Percentiles rank a stretch among this genome's conserved stretches.
phyloP scores from a whole-genome alignment of 352 stramenopile species.

The Pythium angustatum region DNA sequence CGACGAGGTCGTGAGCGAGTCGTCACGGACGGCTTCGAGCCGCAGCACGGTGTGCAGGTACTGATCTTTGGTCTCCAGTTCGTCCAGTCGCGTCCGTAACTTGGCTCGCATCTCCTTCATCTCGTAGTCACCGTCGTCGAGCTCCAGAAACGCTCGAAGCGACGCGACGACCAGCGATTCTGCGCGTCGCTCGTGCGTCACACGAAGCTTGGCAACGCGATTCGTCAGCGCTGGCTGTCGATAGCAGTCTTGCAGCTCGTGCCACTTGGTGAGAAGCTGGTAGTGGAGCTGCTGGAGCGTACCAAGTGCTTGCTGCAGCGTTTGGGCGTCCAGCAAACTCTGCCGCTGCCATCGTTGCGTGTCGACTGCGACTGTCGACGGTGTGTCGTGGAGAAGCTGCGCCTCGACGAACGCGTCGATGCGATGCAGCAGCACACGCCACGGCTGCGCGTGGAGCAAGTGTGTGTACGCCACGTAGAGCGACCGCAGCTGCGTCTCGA shows the following conservation, averaged over 20 bases:
- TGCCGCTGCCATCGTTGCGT: conserved; percentile 19
- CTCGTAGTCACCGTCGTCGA: conserved; percentile 17
- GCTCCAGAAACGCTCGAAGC: conserved; percentile 46
- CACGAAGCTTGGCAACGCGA: conserved; percentile 14
- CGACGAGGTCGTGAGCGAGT: too few species aligned
- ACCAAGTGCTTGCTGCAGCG: conserved; percentile 42
- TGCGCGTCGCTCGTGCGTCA: conserved; percentile 29
- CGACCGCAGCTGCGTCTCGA: conserved; percentile 61
- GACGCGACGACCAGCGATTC: conserved; percentile 37
- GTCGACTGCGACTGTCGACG: background rate
- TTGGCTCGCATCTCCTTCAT: conserved; percentile 7
- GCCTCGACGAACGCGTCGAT: conserved; percentile 45
- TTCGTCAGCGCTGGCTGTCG: conserved; percentile 11
- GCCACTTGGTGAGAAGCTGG: conserved; percentile 50
- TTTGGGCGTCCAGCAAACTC: conserved; percentile 38
- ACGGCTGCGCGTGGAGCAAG: conserved; percentile 53
- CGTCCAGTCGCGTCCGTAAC: conserved; percentile 34
- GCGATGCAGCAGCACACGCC: conserved; percentile 45
- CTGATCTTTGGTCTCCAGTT: conserved; percentile 39
- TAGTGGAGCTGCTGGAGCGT: conserved; percentile 55
- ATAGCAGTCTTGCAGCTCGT: conserved; percentile 52
- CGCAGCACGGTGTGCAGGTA: conserved; percentile 33
- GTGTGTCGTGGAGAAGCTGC: background rate
- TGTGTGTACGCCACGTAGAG: conserved; percentile 57
- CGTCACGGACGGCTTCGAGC: conserved; percentile 22